Evolutionary conservation across 1,284 basidiomycete species (phyloP).

Genomic region (Clitocybe nebularis): DNA sequence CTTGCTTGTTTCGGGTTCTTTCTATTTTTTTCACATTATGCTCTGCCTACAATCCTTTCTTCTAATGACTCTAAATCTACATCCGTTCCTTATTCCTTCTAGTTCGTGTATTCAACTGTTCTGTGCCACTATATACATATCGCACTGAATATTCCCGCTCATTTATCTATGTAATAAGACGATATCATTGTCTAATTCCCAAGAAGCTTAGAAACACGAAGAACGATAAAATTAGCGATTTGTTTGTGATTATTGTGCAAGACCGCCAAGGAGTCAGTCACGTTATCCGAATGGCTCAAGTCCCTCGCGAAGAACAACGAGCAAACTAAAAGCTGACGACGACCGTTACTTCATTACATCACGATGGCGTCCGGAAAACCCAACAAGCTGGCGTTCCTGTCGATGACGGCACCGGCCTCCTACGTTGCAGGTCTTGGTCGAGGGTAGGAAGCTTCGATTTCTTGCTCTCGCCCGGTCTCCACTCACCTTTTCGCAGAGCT

Average conservation of each 20-base stretch:
- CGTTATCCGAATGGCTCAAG: no score
- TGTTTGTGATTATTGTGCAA: no score
- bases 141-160: slow-evolving; percentile 12
- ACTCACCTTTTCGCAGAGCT: slow-evolving; percentile 49
- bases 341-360: no score
- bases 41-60: slow-evolving; percentile 16
- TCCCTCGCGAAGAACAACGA: no score
- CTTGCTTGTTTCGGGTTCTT: slow-evolving; percentile 12
- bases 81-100: slow-evolving; percentile 16
- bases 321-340: no score
- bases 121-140: slow-evolving; percentile 3
- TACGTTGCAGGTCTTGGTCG: slow-evolving; percentile 96
- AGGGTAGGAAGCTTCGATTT: slow-evolving; percentile 53
- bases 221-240: no score
- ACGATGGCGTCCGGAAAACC: slow-evolving; percentile 45
- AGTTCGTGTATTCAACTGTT: slow-evolving; percentile 12
- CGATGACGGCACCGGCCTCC: slow-evolving; percentile 87
- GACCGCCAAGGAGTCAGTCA: no score
- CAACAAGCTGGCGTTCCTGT: slow-evolving; percentile 79
- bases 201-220: neutral
- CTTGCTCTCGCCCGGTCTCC: slow-evolving; percentile 1
- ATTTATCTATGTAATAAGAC: slow-evolving; percentile 4
- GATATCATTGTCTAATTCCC: neutral
- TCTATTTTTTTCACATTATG: slow-evolving; percentile 13
- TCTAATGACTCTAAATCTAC: slow-evolving; percentile 18